Conservation (phyloP, 2,329 filamentous ascomycete genomes). For the Penicillium sp. region DNA sequence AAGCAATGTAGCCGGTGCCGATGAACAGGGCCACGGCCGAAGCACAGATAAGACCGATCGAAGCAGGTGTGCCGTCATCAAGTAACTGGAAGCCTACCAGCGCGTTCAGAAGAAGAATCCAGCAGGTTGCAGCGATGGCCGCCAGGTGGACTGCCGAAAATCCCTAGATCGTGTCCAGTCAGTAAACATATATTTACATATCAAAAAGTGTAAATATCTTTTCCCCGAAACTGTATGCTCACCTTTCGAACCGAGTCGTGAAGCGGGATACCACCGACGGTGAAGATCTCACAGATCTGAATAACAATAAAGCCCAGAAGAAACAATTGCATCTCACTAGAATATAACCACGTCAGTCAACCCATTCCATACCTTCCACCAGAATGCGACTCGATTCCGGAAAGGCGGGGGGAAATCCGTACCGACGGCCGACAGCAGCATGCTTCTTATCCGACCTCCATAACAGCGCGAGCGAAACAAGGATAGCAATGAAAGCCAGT, state of each 20-base stretch:
- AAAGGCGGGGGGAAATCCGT: conserved; percentile 31
- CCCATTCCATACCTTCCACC: background rate
- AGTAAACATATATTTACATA: too few relatives aligned
- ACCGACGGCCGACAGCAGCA: conserved; percentile 93
- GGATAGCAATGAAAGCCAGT: conserved; percentile 76
- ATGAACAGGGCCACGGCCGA: conserved; percentile 78
- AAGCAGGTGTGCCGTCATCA: conserved; percentile 88
- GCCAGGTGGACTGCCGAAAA: conserved; percentile 92
- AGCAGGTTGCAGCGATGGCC: conserved; percentile 82
- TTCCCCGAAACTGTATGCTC: too few relatives aligned
- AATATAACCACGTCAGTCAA: background rate
- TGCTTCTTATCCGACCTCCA: conserved; percentile 84
- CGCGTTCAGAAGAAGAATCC: conserved; percentile 90
- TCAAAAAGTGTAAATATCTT: too few relatives aligned
- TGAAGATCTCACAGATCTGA: conserved; percentile 95
- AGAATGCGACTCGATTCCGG: background rate
- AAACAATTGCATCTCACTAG: conserved; percentile 95
- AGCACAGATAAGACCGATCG: conserved; percentile 71
- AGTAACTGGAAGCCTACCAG: conserved; percentile 90
- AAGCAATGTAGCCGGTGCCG: conserved; percentile 91
- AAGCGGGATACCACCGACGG: conserved; percentile 85
- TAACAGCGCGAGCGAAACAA: conserved; percentile 68
- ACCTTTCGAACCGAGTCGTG: conserved; percentile 66
- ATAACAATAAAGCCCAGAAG: conserved; percentile 83
- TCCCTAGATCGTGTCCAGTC: conserved; percentile 58